These are phyloP conservation scores for Glaciozyma martinii DNA, from an alignment of 768 basidiomycete genomes.

Conservation along the genomic window DNA sequence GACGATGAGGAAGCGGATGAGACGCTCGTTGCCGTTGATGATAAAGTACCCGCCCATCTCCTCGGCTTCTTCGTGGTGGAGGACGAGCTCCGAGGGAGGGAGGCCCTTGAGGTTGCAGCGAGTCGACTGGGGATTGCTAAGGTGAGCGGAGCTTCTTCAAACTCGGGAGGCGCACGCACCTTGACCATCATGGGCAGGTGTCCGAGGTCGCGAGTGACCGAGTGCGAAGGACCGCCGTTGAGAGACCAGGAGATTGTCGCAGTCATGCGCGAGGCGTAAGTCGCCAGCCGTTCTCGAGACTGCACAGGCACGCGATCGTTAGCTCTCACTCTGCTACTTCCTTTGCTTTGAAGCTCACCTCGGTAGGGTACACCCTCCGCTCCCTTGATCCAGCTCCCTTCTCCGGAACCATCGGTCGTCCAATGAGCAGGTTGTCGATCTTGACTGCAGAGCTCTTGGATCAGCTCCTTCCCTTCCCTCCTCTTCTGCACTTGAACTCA, in stretches of 20 bases:
- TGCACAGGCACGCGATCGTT: conserved; percentile 37
- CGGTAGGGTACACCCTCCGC: conserved; percentile 73
- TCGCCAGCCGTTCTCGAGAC: conserved; percentile 87
- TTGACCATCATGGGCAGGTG: conserved; percentile 93
- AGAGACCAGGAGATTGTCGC: conserved; percentile 78
- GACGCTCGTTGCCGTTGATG: conserved; percentile 96
- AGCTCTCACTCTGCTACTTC: not conserved
- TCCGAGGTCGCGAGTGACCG: conserved; percentile 74
- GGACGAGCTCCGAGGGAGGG: conserved; percentile 76
- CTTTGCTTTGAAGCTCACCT: conserved; percentile 50
- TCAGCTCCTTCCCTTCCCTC: not conserved
- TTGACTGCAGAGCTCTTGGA: conserved; percentile 54
- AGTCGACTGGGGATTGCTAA: conserved; percentile 53
- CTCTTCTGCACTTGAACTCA: conserved; percentile 44
- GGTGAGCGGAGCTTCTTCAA: not conserved
- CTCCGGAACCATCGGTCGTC: conserved; percentile 76
- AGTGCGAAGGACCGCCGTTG: conserved; percentile 58
- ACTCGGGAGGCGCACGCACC: conserved; percentile 47
- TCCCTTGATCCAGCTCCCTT: conserved; percentile 66
- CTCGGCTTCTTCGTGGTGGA: conserved; percentile 88
- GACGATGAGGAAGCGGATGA: conserved; percentile 93
- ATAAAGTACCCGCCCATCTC: conserved; percentile 99
- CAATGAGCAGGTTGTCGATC: conserved; percentile 76
- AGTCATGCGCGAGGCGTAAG: conserved; percentile 84
- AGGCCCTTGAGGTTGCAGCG: conserved; percentile 83